Base-by-base conservation (phyloP, 2,329 filamentous ascomycete species). In the Sarocladium strictum region DNA sequence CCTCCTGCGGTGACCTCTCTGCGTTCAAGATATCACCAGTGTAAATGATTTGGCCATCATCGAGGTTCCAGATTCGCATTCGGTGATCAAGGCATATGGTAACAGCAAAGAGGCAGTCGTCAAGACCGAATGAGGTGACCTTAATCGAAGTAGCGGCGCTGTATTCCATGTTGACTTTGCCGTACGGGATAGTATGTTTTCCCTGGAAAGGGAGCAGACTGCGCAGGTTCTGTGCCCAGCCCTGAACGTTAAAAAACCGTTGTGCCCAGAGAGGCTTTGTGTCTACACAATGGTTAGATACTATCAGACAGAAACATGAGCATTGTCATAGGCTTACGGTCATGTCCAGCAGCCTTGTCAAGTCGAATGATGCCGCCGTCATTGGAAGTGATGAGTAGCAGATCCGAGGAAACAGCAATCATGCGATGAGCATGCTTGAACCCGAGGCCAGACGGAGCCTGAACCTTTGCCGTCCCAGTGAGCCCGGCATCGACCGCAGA, bases 81-180 rank as follows among this genome's bases (percentile, higher is more conserved):
- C 85, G 86, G 66, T 99, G 92, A 62, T 99, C 92, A 57, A 99
- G 76, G 59, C 89, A 94, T 50, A 96, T 83, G 0, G 92, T 92
- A 62, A 96, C 89, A 2, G 81, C 75, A 60, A 82, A 85, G 1
- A 76, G 70, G 5, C 70, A 70, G 51, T 74, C 69, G 9, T 78
- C 71, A 19, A 79, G 67, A 3, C 78, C 79, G 57, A 83, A 69
- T 26, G 72, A 69, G 11, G 78, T 76, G 53, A 80, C 67, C 67
- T 83, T 69, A 59, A 82, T 79, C 3, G 87, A 85, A 1, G 84
- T 84, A 3, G 86, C 84, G 2, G 87, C 79, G 55, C 81, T 84
- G 57, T 83, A 73, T 58, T 91, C 86, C 69, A 89, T 78, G 57
- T 83, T 83, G 55, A 78, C 65, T 59, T 81, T 83, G 56, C 83